Conservation (phyloP, 768 basidiomycete species). For the Pleurotus salmoneostramineus region DNA sequence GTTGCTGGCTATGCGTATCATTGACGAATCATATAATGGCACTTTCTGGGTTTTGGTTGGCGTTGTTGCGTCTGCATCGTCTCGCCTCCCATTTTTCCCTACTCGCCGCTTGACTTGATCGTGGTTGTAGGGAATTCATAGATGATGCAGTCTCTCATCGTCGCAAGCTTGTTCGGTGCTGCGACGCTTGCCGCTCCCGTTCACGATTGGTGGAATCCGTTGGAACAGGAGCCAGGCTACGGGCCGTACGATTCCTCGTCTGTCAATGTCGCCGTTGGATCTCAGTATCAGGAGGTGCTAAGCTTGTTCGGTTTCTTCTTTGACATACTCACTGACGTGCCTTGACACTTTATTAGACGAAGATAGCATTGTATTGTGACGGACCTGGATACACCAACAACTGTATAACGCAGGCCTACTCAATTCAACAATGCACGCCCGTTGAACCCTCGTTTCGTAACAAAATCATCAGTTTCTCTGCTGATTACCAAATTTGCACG, state of each 20-base stretch:
- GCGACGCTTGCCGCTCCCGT: neutral
- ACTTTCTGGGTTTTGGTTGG: neutral
- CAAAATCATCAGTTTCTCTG: neutral
- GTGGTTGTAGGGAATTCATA: neutral
- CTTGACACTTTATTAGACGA: neutral
- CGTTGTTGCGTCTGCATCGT: neutral
- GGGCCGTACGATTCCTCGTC: neutral
- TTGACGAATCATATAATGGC: neutral
- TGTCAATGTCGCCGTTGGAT: neutral
- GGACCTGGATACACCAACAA: neutral
- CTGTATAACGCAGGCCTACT: neutral
- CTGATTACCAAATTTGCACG: neutral
- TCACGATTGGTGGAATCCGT: neutral
- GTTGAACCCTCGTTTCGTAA: neutral
- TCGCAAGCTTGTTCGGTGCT: neutral
- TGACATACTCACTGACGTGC: neutral
- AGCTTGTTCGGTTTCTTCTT: no score
- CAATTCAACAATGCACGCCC: neutral
- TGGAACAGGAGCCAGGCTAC: neutral
- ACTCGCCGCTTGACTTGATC: neutral
- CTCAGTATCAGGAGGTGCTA: neutral
- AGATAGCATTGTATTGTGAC: slow-evolving; percentile 1
- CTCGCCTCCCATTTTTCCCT: neutral
- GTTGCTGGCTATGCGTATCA: neutral
- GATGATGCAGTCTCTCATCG: neutral